phyloP scores from a whole-genome alignment of 345 rosid genomes.

The Populus simonii region DNA sequence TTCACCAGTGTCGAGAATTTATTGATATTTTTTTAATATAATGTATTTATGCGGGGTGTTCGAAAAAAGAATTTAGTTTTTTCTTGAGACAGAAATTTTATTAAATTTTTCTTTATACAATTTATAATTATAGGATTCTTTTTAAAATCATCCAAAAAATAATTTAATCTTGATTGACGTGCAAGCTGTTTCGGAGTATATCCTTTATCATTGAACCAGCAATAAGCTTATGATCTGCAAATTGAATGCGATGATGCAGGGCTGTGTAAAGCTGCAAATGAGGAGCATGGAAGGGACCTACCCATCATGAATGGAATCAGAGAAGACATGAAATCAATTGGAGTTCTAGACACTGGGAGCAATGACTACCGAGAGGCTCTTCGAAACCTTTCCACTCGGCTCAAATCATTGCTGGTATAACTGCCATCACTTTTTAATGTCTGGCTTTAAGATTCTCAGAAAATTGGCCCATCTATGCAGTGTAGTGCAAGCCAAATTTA shows the following conservation, averaged over 20 bases:
- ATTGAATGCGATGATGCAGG: slow-evolving; percentile 33
- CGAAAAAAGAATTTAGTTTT: no score
- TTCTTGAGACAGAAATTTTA: no score
- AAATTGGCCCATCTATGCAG: background rate
- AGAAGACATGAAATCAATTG: slow-evolving; percentile 65
- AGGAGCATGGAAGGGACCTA: slow-evolving; percentile 66
- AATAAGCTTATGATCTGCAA: background rate
- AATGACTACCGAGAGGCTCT: slow-evolving; percentile 48
- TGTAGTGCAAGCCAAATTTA: background rate
- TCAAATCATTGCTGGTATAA: slow-evolving; percentile 52
- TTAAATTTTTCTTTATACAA: no score
- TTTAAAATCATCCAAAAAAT: no score
- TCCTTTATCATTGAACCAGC: no score
- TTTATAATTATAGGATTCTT: no score
- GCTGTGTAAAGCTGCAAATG: slow-evolving; percentile 55
- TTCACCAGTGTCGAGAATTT: no score
- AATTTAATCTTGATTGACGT: no score
- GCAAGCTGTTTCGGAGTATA: no score
- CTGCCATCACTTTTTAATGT: background rate
- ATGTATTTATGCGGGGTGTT: no score
- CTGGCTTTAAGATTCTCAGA: background rate
- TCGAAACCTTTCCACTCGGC: slow-evolving; percentile 45
- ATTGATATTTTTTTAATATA: no score
- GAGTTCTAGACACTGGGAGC: slow-evolving; percentile 47
- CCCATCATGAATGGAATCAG: slow-evolving; percentile 73